Base-by-base conservation (phyloP, 2,329 filamentous ascomycete genomes). In the Parasarocladium wereldwijsianum region DNA sequence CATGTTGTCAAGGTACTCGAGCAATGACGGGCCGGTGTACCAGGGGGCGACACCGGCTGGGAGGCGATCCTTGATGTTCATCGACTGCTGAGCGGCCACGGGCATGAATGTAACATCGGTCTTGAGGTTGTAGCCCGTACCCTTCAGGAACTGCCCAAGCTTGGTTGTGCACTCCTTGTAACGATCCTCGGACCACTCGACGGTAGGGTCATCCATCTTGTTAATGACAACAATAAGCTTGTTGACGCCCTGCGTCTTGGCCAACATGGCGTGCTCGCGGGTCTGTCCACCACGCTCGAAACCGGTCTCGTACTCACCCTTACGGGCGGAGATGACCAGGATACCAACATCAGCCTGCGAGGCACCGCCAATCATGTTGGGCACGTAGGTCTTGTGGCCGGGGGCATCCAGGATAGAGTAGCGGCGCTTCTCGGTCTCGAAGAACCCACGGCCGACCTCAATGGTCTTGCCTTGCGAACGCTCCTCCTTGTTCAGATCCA, bases 191-290 rank as follows among this genome's bases (percentile, higher is more conserved):
- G 81, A 90, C 92, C 92, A 98, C 48, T 93, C 73, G 30, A 98
- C 92, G 3, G 90, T 98, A 8, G 78, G 65, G 51, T 98, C 90
- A 50, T 98, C 90, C 92, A 98, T 98, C 68, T 98, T 98, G 72
- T 98, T 98, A 51, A 94, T 86, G 31, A 70, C 90, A 17, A 98
- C 77, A 26, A 96, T 66, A 33, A 98, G 69, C 61, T 94, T 94
- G 67, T 93, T 93, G 36, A 98, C 90, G 57, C 90, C 90, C 52
- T 93, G 87, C 1, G 92, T 98, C 62, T 96, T 93, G 42, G 92
- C 92, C 50, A 98, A 68, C 65, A 98, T 84, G 33, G 92, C 90
- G 57, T 96, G 87, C 69, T 98, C 90, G 51, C 90, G 74, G 32
- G 90, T 98, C 57, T 98, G 90, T 21, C 90, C 87, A 38, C 90